Evolutionary conservation across 2,329 filamentous ascomycete species (phyloP), one percentile per base, ranked within the genome.

Genomic region (Penicillium verrucosum): DNA sequence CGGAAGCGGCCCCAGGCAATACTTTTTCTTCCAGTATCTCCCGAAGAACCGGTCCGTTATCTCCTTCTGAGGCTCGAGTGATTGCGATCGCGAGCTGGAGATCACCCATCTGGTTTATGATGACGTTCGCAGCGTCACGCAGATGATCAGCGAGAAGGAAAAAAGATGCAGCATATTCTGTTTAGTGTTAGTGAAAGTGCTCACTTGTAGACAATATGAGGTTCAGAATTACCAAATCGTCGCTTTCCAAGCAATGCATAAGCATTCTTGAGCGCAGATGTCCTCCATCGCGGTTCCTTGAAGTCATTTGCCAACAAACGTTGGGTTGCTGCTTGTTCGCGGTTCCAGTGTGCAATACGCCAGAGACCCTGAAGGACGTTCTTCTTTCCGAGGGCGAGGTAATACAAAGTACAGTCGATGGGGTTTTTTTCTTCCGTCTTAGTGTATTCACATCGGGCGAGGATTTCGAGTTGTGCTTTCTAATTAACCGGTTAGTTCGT

Each of bases 131-230:
- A 0, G 94, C 93, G 71, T 96, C 92, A 53, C 88, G 85, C 0
- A 96, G 79, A 67, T 89, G 88, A 63, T 92, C 92, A 2, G 90
- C 95, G 1, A 99, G 81, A 6, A 99, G 80, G 78, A 99, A 99
- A 76, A 97, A 99, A 0, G 94, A 89, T 0, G 93, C 94, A 3
- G 94, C 92, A 69, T 99, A 99, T 75, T 90, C 91, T 91, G 53
- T n/a, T 38, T 34, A 30, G 5, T 25, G 51, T 62, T 52, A 61
- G 47, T 12, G 27, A 34, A 3, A 21, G 47, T 51, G 52, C 21
- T 27, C 40, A 51, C n/a, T 43, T 6, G n/a, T 21, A 29, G 18
- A 32, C 32, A 21, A 27, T 5, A 12, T 12, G n/a, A 44, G 5
- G 32, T 9, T 34, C 10, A 18, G 11, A 29, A 14, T 9, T 74